Evolutionary conservation across 2,329 filamentous ascomycete genomes (phyloP), one percentile per base, ranked within the genome.

Genomic region (Metarhizium sp.): DNA sequence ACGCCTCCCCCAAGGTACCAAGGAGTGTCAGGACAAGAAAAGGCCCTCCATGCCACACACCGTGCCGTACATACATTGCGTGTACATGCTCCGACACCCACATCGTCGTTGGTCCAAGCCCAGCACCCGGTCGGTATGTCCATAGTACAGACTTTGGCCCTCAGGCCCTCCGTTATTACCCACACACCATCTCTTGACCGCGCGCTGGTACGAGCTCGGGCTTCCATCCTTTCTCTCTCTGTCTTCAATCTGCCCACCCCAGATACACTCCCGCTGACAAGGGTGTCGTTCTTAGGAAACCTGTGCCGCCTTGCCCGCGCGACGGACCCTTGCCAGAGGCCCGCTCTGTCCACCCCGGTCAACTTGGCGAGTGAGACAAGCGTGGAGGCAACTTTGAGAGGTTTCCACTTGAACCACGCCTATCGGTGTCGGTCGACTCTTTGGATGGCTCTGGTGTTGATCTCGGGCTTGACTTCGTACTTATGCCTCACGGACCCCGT

Each of bases 341-440:
- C 57, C 59, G 59, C 58, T 59, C 54, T 58, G 58, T 56, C 57
- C 52, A 57, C 59, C 62, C 59, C 60, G 60, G 75, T 74, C 74
- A 71, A 67, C 69, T 73, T 55, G 43, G 49, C 69, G 73, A 76
- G 75, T 78, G 76, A 80, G 76, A 78, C 75, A 77, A 66, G 25
- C 25, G 25, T 25, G 25, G 25, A 25, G 25, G 25, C 25, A 25
- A 25, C 25, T 25, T 25, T 25, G 25, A 25, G 25, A 54, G 36
- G 59, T 59, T 57, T 53, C 59, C 59, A 61, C 60, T 59, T 56
- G 57, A 51, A 53, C 56, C 55, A 57, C 55, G 56, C 56, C 59
- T 51, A 53, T 59, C 53, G 56, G 50, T 52, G 57, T 46, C 49
- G 52, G 42, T 57, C 49, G 54, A 53, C 55, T 53, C 50, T 54